Conservation (phyloP, 495 filamentous ascomycete genomes). For the Copromyces sp. region DNA sequence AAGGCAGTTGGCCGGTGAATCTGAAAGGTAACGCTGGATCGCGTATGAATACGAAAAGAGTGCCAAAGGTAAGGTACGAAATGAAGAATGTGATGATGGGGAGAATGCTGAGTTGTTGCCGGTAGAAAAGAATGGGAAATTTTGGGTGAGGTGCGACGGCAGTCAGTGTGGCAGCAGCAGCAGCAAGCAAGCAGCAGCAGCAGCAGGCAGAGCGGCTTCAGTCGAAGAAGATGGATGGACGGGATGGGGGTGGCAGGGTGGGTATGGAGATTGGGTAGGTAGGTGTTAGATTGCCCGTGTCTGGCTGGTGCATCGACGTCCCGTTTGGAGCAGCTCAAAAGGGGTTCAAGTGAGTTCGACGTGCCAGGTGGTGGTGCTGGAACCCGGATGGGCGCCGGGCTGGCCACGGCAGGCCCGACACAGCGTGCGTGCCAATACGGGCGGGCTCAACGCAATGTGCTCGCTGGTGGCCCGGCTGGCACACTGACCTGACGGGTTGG, state of each 20-base stretch:
- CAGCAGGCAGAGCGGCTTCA: slow-evolving; percentile 1
- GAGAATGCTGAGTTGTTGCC: slow-evolving; percentile 18
- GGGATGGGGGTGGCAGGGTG: neutral
- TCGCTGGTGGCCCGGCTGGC: slow-evolving; percentile 2
- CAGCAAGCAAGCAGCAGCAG: neutral
- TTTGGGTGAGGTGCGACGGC: slow-evolving; percentile 21
- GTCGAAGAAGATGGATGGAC: slow-evolving; percentile 1
- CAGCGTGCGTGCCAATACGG: neutral
- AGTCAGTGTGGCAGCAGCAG: neutral
- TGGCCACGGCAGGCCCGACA: neutral
- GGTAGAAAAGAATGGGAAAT: slow-evolving; percentile 21
- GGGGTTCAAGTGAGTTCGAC: slow-evolving; percentile 12
- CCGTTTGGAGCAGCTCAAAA: slow-evolving; percentile 20
- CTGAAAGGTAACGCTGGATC: slow-evolving; percentile 22
- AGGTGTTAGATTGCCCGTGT: slow-evolving; percentile 12
- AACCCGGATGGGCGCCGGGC: neutral
- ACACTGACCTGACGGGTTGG: slow-evolving; percentile 3
- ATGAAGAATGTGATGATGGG: slow-evolving; percentile 15
- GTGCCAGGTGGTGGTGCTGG: slow-evolving; percentile 4
- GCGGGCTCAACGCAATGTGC: neutral
- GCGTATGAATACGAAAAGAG: slow-evolving; percentile 28
- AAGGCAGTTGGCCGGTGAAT: slow-evolving; percentile 11
- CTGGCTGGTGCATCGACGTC: slow-evolving; percentile 3
- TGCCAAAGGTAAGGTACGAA: slow-evolving; percentile 22
- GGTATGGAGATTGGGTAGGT: neutral